Evolutionary conservation across 2,329 filamentous ascomycete genomes (phyloP).

Genomic region (Penicillium sp.): DNA sequence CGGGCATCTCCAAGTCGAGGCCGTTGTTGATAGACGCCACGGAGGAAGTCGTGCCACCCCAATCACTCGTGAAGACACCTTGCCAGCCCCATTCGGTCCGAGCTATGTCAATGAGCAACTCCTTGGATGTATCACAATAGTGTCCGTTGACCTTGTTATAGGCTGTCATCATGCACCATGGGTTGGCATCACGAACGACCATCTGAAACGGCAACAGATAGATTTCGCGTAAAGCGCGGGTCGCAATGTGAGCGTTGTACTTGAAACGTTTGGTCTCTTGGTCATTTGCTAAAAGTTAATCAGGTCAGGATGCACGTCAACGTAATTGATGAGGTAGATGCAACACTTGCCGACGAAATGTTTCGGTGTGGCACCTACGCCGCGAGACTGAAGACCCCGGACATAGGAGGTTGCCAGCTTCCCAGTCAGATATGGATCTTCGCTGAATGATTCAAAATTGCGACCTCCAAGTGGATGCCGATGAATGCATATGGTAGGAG

Average conservation of each 20-base stretch:
- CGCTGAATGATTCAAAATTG: slow-evolving; percentile 16
- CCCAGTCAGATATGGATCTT: slow-evolving; percentile 19
- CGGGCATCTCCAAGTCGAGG: neutral
- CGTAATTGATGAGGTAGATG: too few species aligned
- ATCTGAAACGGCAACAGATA: slow-evolving; percentile 18
- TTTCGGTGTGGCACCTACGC: slow-evolving; percentile 12
- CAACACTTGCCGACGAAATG: slow-evolving; percentile 12
- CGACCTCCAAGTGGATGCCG: slow-evolving; percentile 18
- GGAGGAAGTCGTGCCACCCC: slow-evolving; percentile 1
- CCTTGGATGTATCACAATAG: neutral
- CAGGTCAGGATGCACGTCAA: too few species aligned
- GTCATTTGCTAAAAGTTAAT: slow-evolving; percentile 9
- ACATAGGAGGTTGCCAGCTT: neutral
- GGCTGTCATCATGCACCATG: slow-evolving; percentile 13
- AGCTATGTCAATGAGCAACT: neutral
- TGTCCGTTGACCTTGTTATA: slow-evolving; percentile 20
- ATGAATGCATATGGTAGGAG: neutral
- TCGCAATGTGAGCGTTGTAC: neutral
- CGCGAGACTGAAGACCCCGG: slow-evolving; percentile 10
- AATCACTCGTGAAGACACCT: slow-evolving; percentile 13
- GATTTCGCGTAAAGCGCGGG: slow-evolving; percentile 17
- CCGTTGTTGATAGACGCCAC: neutral
- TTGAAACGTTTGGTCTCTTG: slow-evolving; percentile 8
- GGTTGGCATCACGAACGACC: slow-evolving; percentile 3
- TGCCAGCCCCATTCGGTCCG: neutral